Evolutionary conservation across 306 rosid genomes (phyloP), one percentile per base, ranked within the genome.

Genomic region (Adenanthera pavonina): DNA sequence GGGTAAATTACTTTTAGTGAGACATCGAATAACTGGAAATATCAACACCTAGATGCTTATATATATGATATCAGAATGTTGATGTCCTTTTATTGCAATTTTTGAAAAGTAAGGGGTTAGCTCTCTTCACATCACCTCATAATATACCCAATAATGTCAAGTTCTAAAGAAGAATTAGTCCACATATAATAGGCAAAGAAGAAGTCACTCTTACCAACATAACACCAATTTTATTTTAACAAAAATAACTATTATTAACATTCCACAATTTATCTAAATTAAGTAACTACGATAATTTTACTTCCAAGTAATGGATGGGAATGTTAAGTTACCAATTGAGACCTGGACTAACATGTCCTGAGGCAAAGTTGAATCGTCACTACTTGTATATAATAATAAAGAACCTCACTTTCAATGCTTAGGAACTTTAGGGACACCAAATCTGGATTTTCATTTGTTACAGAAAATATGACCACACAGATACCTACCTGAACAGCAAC

Each of bases 401-500:
- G 99, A 90, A 75, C 99, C 84, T 97, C 98, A 78, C 97, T 95
- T 74, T 92, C 99, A 62, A 95, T 92, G 56, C 98, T 90, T 72
- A 92, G 86, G 87, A 95, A 93, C 86, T 93, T 95, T 57, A 95
- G 83, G 80, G 99, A 95, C 7, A 98, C 97, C 94, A 95, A 88
- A 82, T 95, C 99, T 34, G 99, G 93, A 75, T 95, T 93, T 87
- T 95, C 99, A 81, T 95, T 93, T 76, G 97, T 95, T 70, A 95
- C 97, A 25, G 99, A 97, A 89, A 95, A 93, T 87, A 95, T 92
- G 86, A 93, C 97, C 71, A 93, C 98, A 47, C 99, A 95, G 83
- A 93, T 95, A 79, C 99, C 99, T 79, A 95, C 93, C 92, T 95
- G 99, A 87, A 90, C 97, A 86, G 99, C 98, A 57, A 95, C 90